Evolutionary conservation across 371 early-diverging fungal genomes (phyloP).

Genomic region (Haplosporangium sp.): DNA sequence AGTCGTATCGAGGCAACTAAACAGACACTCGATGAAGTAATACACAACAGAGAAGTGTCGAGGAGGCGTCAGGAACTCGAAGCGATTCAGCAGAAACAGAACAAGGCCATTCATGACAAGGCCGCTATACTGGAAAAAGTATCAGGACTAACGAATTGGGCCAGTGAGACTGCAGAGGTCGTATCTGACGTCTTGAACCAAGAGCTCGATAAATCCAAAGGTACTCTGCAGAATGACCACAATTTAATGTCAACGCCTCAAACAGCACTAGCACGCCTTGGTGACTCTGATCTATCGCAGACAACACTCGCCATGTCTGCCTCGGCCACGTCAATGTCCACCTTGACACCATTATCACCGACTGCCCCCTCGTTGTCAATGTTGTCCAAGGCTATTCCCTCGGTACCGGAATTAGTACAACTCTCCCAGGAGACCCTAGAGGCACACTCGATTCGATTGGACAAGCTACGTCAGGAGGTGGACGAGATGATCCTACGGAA

Average conservation of each 20-base stretch:
- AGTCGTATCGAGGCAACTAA: conserved; percentile 12
- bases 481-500: conserved; percentile 34
- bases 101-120: conserved; percentile 23
- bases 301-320: conserved; percentile 6
- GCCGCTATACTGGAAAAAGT: conserved; percentile 18
- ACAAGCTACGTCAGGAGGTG: conserved; percentile 17
- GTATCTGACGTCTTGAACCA: conserved; percentile 11
- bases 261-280: too few species aligned
- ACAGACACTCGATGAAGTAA: conserved; percentile 9
- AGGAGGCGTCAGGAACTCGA: conserved; percentile 24
- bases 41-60: conserved; percentile 19
- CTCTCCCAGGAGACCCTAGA: conserved; percentile 19
- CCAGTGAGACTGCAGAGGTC: conserved; percentile 15
- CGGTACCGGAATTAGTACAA: conserved; percentile 7
- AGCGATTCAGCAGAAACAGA: conserved; percentile 15
- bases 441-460: conserved; percentile 5
- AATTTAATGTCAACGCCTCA: too few species aligned
- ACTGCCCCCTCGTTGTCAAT: not conserved
- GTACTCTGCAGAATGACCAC: not conserved
- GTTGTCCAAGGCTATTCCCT: not conserved
- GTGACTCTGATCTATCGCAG: not conserved
- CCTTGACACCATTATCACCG: conserved; percentile 10
- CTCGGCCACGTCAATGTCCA: conserved; percentile 9
- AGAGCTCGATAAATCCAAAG: not conserved
- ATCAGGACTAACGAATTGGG: conserved; percentile 26